Conservation (phyloP, 1,284 basidiomycete genomes). For the Chalciporus piperatoides region DNA sequence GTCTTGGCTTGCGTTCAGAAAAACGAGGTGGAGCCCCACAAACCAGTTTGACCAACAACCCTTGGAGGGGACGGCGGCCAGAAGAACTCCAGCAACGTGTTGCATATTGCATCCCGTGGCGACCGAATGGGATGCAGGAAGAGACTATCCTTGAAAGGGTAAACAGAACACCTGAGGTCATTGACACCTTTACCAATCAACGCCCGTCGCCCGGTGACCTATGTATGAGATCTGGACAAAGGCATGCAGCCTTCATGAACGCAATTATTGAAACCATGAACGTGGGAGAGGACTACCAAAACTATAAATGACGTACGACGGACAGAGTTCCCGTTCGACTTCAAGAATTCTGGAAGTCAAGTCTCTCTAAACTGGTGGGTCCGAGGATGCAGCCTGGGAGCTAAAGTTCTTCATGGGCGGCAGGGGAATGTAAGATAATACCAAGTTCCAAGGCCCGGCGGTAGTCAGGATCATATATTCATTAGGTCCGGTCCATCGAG, state of each 20-base stretch:
- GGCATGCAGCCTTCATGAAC: background rate
- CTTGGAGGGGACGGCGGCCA: background rate
- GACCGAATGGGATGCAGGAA: background rate
- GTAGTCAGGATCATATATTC: no score
- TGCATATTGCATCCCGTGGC: background rate
- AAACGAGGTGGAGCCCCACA: background rate
- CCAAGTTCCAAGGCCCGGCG: background rate
- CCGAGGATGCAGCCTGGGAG: background rate
- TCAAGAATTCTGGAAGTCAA: constrained; percentile 2
- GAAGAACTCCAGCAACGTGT: background rate
- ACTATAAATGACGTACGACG: constrained; percentile 14
- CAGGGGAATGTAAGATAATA: background rate
- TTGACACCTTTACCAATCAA: no score
- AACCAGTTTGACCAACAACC: constrained; percentile 9
- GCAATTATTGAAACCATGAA: background rate
- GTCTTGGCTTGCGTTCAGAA: background rate
- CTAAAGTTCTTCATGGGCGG: background rate
- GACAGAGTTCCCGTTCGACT: constrained; percentile 1
- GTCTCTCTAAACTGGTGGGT: background rate
- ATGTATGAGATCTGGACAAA: background rate
- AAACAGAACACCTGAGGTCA: background rate
- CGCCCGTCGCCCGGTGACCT: background rate
- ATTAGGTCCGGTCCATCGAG: background rate
- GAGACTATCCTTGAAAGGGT: background rate
- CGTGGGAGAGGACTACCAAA: constrained; percentile 5